Percentiles rank a stretch among this genome's conserved stretches.
phyloP scores from a whole-genome alignment of 2,329 filamentous ascomycete genomes.

The Fusarium miscanthi region DNA sequence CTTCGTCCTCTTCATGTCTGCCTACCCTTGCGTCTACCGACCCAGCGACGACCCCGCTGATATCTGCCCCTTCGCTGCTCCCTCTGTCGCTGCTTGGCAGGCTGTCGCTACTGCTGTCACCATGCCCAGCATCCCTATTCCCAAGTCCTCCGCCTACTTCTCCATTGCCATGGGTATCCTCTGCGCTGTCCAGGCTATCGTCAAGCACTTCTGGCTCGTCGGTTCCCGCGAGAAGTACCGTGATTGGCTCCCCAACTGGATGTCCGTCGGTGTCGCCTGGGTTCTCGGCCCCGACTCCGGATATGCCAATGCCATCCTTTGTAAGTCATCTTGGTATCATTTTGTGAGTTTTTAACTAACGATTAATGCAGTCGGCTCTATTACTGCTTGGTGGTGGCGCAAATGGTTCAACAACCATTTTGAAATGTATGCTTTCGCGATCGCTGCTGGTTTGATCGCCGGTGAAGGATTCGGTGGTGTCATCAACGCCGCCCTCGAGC shows the following conservation, averaged over 20 bases:
- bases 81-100: conserved; percentile 73
- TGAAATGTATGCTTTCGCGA: conserved; percentile 67
- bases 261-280: conserved; percentile 70
- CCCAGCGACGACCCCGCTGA: conserved; percentile 51
- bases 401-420: conserved; percentile 62
- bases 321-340: background rate
- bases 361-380: conserved; percentile 55
- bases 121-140: conserved; percentile 65
- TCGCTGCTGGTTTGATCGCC: conserved; percentile 71
- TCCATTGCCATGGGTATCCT: conserved; percentile 65
- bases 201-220: conserved; percentile 65
- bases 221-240: conserved; percentile 65
- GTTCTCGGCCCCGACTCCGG: conserved; percentile 64
- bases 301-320: conserved; percentile 67
- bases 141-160: conserved; percentile 65
- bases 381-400: conserved; percentile 64
- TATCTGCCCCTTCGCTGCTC: conserved; percentile 68
- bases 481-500: conserved; percentile 62
- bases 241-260: conserved; percentile 71
- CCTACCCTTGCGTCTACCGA: conserved; percentile 75
- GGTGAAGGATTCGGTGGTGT: conserved; percentile 73
- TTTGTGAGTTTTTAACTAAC: background rate
- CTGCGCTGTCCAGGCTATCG: conserved; percentile 61
- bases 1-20: conserved; percentile 74
- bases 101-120: conserved; percentile 72